A percentile compares a stretch with the other conserved stretches of the same genome.
Conservation (phyloP, 768 basidiomycete species). For the Fistulinella prunicolor region DNA sequence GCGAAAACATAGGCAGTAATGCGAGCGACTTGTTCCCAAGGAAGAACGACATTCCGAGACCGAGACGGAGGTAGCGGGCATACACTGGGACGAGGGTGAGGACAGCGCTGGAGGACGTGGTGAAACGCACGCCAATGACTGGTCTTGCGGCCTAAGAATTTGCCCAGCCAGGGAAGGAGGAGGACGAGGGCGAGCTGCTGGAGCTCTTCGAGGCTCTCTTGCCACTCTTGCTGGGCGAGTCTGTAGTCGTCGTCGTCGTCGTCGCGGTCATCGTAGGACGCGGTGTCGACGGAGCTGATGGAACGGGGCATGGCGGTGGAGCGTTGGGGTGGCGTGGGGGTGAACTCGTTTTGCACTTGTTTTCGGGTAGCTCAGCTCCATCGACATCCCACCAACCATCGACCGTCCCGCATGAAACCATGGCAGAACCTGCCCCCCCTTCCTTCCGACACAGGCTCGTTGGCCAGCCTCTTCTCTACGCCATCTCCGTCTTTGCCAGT, state of each 20-base stretch:
- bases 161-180: slow-evolving; percentile 82
- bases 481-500: slow-evolving; percentile 78
- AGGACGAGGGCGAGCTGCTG: slow-evolving; percentile 78
- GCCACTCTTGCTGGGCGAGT: slow-evolving; percentile 88
- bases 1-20: slow-evolving; percentile 19
- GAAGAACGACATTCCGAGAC: slow-evolving; percentile 63
- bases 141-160: slow-evolving; percentile 84
- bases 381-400: too few relatives aligned
- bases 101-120: slow-evolving; percentile 1
- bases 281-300: slow-evolving; percentile 55
- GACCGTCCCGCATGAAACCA: slow-evolving; percentile 50
- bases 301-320: slow-evolving; percentile 62
- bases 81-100: slow-evolving; percentile 48
- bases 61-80: slow-evolving; percentile 65
- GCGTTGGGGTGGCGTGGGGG: slow-evolving; percentile 19
- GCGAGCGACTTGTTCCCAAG: slow-evolving; percentile 34
- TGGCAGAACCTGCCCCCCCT: slow-evolving; percentile 39
- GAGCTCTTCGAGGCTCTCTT: slow-evolving; percentile 83
- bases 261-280: too few relatives aligned
- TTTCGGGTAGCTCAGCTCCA: not conserved
- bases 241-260: slow-evolving; percentile 69
- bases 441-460: slow-evolving; percentile 55
- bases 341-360: slow-evolving; percentile 5
- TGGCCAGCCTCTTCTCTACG: slow-evolving; percentile 74
- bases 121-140: slow-evolving; percentile 74